A percentile compares a stretch with the other conserved stretches of the same genome.
These are phyloP conservation scores for Fusarium sambucinum DNA, from an alignment of 2,329 filamentous ascomycete genomes.

Conservation along the genomic window DNA sequence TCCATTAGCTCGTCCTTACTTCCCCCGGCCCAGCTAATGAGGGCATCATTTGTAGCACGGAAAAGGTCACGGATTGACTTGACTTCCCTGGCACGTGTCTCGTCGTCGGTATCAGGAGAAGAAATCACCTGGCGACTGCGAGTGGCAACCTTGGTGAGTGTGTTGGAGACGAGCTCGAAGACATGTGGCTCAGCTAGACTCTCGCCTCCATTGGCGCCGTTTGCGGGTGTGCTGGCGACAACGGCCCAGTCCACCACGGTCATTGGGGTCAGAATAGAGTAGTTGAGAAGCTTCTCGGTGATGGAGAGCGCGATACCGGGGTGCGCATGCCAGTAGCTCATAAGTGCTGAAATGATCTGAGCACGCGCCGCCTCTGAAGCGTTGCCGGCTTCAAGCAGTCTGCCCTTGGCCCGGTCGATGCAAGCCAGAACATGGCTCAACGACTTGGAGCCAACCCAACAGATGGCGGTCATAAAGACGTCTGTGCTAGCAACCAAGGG, in stretches of 20 bases:
- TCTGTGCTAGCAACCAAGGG: constrained; percentile 89
- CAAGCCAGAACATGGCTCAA: constrained; percentile 95
- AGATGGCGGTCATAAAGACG: constrained; percentile 92
- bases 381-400: constrained; percentile 82
- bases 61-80: constrained; percentile 84
- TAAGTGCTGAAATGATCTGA: constrained; percentile 91
- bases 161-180: constrained; percentile 91
- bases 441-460: constrained; percentile 93
- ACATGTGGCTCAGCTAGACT: constrained; percentile 80
- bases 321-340: constrained; percentile 93
- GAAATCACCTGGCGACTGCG: constrained; percentile 84
- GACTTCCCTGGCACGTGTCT: constrained; percentile 76
- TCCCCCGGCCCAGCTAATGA: constrained; percentile 78
- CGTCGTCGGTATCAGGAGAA: constrained; percentile 71
- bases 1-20: constrained; percentile 83
- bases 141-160: constrained; percentile 88
- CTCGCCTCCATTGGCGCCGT: constrained; percentile 66
- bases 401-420: constrained; percentile 93
- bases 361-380: constrained; percentile 80
- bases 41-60: constrained; percentile 80
- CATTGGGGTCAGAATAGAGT: constrained; percentile 88
- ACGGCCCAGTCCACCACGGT: constrained; percentile 93
- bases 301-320: constrained; percentile 93
- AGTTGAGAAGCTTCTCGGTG: constrained; percentile 96
- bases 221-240: constrained; percentile 65